Conservation (phyloP, 306 rosid species). For the Acacia melanoxylon region DNA sequence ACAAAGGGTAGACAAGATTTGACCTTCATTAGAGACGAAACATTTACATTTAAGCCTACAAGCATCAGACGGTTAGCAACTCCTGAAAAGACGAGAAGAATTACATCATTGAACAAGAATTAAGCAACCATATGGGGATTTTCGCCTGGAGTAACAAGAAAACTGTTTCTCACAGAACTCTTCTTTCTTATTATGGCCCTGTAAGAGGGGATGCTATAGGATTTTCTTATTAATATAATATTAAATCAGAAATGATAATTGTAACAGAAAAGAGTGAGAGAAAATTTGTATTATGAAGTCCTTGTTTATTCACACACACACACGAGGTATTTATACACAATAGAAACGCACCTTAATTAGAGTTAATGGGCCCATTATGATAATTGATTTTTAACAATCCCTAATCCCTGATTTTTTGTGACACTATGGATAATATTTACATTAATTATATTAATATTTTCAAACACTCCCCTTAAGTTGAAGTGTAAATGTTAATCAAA, state of each 20-base stretch:
- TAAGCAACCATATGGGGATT: conserved; percentile 5
- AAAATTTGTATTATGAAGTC: too few species aligned
- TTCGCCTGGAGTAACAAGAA: background rate
- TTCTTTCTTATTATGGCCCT: conserved; percentile 5
- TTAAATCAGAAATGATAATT: conserved; percentile 9
- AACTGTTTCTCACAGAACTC: background rate
- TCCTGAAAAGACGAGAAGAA: conserved; percentile 65
- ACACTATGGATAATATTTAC: too few species aligned
- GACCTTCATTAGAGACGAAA: conserved; percentile 31
- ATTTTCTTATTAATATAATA: conserved; percentile 7
- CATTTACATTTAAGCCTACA: conserved; percentile 37
- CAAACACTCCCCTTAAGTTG: too few species aligned
- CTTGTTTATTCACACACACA: too few species aligned
- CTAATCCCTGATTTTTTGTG: too few species aligned
- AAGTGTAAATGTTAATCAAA: too few species aligned
- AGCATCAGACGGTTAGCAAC: conserved; percentile 74
- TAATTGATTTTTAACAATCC: too few species aligned
- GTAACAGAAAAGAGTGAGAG: too few species aligned
- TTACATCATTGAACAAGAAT: conserved; percentile 3
- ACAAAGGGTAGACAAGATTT: conserved; percentile 31
- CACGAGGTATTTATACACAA: too few species aligned
- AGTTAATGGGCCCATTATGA: too few species aligned
- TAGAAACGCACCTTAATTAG: too few species aligned
- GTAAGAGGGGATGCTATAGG: conserved; percentile 8
- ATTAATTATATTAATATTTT: too few species aligned